Conservation (phyloP, 768 basidiomycete genomes). For the Suillus americanus region DNA sequence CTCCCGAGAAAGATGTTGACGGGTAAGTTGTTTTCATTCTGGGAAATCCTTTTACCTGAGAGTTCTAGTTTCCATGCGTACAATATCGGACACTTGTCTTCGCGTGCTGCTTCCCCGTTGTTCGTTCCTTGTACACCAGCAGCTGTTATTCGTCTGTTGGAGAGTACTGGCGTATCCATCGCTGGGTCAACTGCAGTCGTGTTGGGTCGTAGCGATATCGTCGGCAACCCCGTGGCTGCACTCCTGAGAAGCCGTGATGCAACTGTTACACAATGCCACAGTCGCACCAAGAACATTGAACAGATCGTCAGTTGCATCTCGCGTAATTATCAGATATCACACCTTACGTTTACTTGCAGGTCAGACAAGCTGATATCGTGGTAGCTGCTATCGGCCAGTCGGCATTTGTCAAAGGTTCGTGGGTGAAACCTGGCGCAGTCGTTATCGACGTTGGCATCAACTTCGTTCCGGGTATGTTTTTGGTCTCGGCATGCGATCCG, state of each 20-base stretch:
- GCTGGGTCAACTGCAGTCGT: slow-evolving; percentile 85
- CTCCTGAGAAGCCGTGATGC: slow-evolving; percentile 90
- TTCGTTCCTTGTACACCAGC: slow-evolving; percentile 96
- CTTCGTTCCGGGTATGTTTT: slow-evolving; percentile 74
- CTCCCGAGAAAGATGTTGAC: slow-evolving; percentile 94
- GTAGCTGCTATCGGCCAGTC: slow-evolving; percentile 97
- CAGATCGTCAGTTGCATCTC: slow-evolving; percentile 57
- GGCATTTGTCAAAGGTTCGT: slow-evolving; percentile 86
- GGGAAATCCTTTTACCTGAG: slow-evolving; percentile 10
- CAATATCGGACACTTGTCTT: slow-evolving; percentile 94
- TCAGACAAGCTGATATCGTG: slow-evolving; percentile 86
- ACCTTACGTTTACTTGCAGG: slow-evolving; percentile 39
- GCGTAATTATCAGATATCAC: slow-evolving; percentile 7
- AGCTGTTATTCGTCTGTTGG: slow-evolving; percentile 87
- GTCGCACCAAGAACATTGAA: slow-evolving; percentile 79
- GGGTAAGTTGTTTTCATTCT: slow-evolving; percentile 54
- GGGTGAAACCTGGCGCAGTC: slow-evolving; percentile 93
- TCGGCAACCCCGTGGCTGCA: slow-evolving; percentile 91
- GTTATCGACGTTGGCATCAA: slow-evolving; percentile 99
- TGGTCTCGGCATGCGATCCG: not conserved
- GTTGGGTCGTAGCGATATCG: slow-evolving; percentile 96
- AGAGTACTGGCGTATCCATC: slow-evolving; percentile 78
- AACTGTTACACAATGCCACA: slow-evolving; percentile 98
- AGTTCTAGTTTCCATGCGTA: slow-evolving; percentile 87
- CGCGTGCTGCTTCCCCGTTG: slow-evolving; percentile 83